A percentile compares a stretch with the other conserved stretches of the same genome.
Evolutionary conservation across 352 stramenopile genomes (phyloP).

Genomic region (Phytophthora constricta): DNA sequence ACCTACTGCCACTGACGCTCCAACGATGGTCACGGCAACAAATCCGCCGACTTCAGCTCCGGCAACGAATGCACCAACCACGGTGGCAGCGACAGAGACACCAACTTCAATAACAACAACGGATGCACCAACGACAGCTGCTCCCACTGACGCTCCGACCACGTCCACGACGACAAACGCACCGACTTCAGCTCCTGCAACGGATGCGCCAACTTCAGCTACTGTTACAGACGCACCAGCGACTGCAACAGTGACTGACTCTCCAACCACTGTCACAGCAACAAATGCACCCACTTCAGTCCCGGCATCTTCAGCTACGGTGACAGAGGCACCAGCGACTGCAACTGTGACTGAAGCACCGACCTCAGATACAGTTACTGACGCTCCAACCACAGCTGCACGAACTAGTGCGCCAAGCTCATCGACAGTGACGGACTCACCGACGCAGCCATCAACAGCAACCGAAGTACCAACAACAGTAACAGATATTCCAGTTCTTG

Average conservation of each 20-base stretch:
- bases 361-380: conserved; percentile 7
- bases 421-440: conserved; percentile 1
- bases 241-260: conserved; percentile 2
- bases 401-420: neutral
- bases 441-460: conserved; percentile 9
- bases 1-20: neutral
- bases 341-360: conserved; percentile 12
- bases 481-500: neutral
- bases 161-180: neutral
- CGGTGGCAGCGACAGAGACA: neutral
- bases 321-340: conserved; percentile 9
- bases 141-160: neutral
- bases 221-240: conserved; percentile 12
- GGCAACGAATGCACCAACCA: conserved; percentile 5
- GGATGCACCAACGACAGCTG: neutral
- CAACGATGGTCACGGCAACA: neutral
- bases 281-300: conserved; percentile 9
- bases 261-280: conserved; percentile 7
- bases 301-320: conserved; percentile 2
- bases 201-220: conserved; percentile 8
- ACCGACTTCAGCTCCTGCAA: conserved; percentile 11
- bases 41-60: conserved; percentile 9
- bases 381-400: neutral
- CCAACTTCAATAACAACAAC: conserved; percentile 2
- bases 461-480: neutral